Evolutionary conservation across 352 stramenopile genomes (phyloP).

Genomic region (Albugo candida): DNA sequence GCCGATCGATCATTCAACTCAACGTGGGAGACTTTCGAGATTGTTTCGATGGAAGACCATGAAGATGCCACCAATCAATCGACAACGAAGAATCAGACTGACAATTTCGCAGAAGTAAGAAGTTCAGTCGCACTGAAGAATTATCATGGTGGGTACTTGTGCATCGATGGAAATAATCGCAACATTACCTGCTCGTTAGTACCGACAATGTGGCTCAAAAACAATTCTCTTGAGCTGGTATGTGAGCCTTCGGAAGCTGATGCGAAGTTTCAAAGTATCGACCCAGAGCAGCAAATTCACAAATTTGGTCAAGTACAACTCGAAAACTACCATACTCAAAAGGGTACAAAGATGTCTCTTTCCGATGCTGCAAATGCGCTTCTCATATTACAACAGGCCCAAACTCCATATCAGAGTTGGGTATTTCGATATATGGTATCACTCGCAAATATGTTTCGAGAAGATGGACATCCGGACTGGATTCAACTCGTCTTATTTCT

Average conservation of each 20-base stretch:
- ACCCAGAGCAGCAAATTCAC: constrained; percentile 52
- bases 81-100: constrained; percentile 1
- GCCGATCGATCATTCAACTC: constrained; percentile 53
- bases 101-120: constrained; percentile 2
- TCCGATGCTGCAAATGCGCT: constrained; percentile 34
- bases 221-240: constrained; percentile 48
- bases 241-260: constrained; percentile 36
- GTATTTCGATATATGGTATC: constrained; percentile 55
- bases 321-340: constrained; percentile 22
- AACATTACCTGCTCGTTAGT: constrained; percentile 20
- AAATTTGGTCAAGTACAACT: constrained; percentile 27
- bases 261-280: constrained; percentile 39
- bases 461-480: constrained; percentile 63
- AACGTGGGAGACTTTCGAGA: constrained; percentile 77
- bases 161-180: constrained; percentile 27
- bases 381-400: constrained; percentile 39
- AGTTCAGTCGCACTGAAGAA: constrained; percentile 37
- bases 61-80: background rate
- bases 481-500: constrained; percentile 57
- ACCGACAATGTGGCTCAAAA: constrained; percentile 49
- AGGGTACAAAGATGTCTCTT: constrained; percentile 33
- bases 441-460: constrained; percentile 28
- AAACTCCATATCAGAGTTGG: constrained; percentile 18
- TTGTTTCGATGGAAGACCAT: constrained; percentile 28
- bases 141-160: constrained; percentile 62